A percentile compares a stretch with the other conserved stretches of the same genome.
phyloP scores from a whole-genome alignment of 352 stramenopile genomes.

The Pythium phragmitis region DNA sequence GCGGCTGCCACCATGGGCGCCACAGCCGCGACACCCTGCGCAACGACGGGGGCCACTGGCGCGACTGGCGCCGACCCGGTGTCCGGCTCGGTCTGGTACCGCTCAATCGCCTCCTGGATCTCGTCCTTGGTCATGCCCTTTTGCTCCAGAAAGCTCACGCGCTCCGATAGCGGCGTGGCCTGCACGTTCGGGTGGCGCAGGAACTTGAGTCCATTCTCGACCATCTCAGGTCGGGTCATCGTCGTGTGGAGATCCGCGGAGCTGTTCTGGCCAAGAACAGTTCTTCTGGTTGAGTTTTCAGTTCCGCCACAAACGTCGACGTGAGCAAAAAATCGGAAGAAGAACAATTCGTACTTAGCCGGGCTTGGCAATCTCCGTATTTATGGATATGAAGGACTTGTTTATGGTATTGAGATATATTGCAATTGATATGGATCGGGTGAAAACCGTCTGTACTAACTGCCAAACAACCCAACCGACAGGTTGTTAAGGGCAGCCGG shows the following conservation, averaged over 20 bases:
- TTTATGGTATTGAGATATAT: too few relatives aligned
- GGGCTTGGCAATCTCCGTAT: not conserved
- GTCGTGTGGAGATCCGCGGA: not conserved
- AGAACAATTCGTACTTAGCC: not conserved
- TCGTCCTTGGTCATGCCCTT: constrained; percentile 80
- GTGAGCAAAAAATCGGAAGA: constrained; percentile 14
- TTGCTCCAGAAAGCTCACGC: constrained; percentile 74
- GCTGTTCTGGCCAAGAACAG: not conserved
- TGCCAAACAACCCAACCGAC: too few relatives aligned
- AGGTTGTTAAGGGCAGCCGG: too few relatives aligned
- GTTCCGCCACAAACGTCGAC: constrained; percentile 3
- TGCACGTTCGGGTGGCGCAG: constrained; percentile 80
- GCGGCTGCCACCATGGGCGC: constrained; percentile 53
- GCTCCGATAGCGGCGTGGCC: constrained; percentile 75
- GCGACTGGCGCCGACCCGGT: constrained; percentile 6
- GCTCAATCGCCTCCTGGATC: constrained; percentile 77
- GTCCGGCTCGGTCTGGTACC: constrained; percentile 25
- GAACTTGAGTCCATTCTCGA: constrained; percentile 81
- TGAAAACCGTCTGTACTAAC: too few relatives aligned
- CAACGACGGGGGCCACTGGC: constrained; percentile 9
- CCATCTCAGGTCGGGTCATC: constrained; percentile 54
- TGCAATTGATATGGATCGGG: too few relatives aligned
- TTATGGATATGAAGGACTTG: too few relatives aligned
- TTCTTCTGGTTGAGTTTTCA: not conserved
- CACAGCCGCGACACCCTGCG: constrained; percentile 20